Evolutionary conservation across 441 rosid species (phyloP).

Genomic region (Capsella rubella): DNA sequence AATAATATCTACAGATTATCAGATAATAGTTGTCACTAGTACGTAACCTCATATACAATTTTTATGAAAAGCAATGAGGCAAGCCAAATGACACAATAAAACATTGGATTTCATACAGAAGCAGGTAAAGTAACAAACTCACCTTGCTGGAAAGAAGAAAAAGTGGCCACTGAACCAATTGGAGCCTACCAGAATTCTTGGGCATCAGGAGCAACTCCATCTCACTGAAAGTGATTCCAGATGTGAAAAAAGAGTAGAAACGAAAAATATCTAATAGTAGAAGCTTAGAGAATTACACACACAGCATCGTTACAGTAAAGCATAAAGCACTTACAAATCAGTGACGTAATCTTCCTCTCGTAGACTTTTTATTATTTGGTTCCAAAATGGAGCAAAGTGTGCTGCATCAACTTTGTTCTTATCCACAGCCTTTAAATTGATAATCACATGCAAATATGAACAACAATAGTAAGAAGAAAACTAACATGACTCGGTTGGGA

Average conservation of each 20-base stretch:
- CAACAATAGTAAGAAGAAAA: slow-evolving; percentile 26
- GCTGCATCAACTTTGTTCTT: slow-evolving; percentile 82
- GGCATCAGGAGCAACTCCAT: slow-evolving; percentile 97
- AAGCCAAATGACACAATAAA: slow-evolving; percentile 16
- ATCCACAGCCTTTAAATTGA: slow-evolving; percentile 59
- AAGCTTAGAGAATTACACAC: slow-evolving; percentile 22
- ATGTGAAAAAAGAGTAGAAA: slow-evolving; percentile 6
- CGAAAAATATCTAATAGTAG: slow-evolving; percentile 8
- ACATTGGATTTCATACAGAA: slow-evolving; percentile 19
- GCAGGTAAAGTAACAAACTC: slow-evolving; percentile 32
- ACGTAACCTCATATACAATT: neutral
- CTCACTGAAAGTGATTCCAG: slow-evolving; percentile 60
- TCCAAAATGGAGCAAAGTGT: slow-evolving; percentile 95
- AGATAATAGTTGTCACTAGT: slow-evolving; percentile 13
- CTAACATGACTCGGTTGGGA: slow-evolving; percentile 23
- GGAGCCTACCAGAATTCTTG: slow-evolving; percentile 84
- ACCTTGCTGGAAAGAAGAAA: slow-evolving; percentile 99
- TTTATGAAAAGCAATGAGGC: slow-evolving; percentile 30
- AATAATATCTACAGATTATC: slow-evolving; percentile 66
- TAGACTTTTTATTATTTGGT: slow-evolving; percentile 83
- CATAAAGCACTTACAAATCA: slow-evolving; percentile 67
- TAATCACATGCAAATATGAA: slow-evolving; percentile 29
- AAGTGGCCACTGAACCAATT: slow-evolving; percentile 98
- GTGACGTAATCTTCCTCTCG: slow-evolving; percentile 96
- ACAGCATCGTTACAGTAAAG: slow-evolving; percentile 27